Base-by-base conservation (phyloP, 2,329 filamentous ascomycete genomes). In the Fusarium citri region DNA sequence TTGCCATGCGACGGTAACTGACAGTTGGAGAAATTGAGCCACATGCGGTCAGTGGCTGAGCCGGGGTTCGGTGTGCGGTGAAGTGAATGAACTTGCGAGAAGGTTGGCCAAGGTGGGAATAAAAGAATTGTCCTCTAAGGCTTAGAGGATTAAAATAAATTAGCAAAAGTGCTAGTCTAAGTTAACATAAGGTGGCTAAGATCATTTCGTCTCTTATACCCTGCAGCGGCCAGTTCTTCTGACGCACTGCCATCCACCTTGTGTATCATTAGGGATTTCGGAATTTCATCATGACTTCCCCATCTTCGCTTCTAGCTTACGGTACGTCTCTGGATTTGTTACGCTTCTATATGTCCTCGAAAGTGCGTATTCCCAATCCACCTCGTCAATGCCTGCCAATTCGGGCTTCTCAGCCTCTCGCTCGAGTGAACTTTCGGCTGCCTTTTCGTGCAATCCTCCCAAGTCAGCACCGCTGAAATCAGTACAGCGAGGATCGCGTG, bases 401-500 rank as follows among this genome's bases (percentile, higher is more conserved):
- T 54, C 60, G n/a, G 69, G 45, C 37, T 73, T 76, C 28, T 76
- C 69, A 10, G 72, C 72, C 37, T 73, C 68, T 46, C 80, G 76
- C 48, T 78, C 75, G 16, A 85, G 76, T 5, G 89, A 80, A 53
- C 84, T 86, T 71, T 85, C 80, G 12, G 83, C 83, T 5, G 90
- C 81, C 68, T 88, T 88, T 37, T 78, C 76, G 48, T 80, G 80
- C 14, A 84, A 59, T 1, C 79, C 81, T 31, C 85, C 84, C 41
- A 91, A 78, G 73, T 91, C 89, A 2, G 89, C 89, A 64, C 89
- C 89, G 64, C 92, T 95, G 79, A 95, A 98, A 25, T 92, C 89
- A 12, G 87, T 84, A 78, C 94, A 98, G 14, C 89, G 83, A 11
- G 76, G 63, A 60, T 91, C 89, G 31, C 87, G 83, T 0, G 93